Percentiles rank a stretch among this genome's conserved stretches.
These are phyloP conservation scores for Phytophthora hybrid DNA, from an alignment of 352 stramenopile species.

Conservation along the genomic window DNA sequence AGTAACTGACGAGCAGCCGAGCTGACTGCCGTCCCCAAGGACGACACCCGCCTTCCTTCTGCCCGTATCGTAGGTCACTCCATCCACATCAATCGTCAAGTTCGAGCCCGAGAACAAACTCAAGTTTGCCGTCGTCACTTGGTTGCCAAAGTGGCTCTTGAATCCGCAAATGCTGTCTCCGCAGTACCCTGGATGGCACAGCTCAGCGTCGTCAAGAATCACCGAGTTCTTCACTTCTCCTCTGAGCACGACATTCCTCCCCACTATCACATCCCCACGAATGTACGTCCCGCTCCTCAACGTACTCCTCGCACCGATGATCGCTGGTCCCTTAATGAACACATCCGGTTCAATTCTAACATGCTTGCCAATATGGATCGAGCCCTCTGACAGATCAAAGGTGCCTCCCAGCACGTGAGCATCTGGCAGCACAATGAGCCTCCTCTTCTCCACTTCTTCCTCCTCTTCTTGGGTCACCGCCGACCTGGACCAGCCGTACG, in stretches of 20 bases:
- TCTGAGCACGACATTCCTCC: constrained; percentile 65
- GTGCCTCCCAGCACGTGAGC: constrained; percentile 63
- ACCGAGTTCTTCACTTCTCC: constrained; percentile 80
- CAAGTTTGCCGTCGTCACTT: constrained; percentile 83
- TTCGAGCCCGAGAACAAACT: constrained; percentile 58
- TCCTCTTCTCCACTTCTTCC: constrained; percentile 43
- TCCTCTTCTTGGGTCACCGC: constrained; percentile 37
- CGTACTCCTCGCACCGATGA: constrained; percentile 72
- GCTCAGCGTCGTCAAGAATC: constrained; percentile 75
- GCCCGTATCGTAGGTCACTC: constrained; percentile 62
- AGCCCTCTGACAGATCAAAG: constrained; percentile 77
- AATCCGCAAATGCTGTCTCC: constrained; percentile 78
- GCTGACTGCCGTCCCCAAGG: constrained; percentile 73
- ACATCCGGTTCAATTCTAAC: constrained; percentile 75
- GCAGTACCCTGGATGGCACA: constrained; percentile 80
- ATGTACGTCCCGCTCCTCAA: constrained; percentile 75
- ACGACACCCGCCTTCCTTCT: constrained; percentile 78
- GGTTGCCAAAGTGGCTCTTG: constrained; percentile 87
- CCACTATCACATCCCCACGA: constrained; percentile 72
- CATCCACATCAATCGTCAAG: constrained; percentile 43
- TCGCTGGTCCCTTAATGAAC: constrained; percentile 77
- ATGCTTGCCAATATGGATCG: constrained; percentile 68
- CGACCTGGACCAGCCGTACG: constrained; percentile 47
- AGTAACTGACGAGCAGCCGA: constrained; percentile 77
- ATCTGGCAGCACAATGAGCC: constrained; percentile 58